A percentile compares a stretch with the other conserved stretches of the same genome.
Conservation (phyloP, 164 flowering plant genomes). For the Akebia trifoliata region DNA sequence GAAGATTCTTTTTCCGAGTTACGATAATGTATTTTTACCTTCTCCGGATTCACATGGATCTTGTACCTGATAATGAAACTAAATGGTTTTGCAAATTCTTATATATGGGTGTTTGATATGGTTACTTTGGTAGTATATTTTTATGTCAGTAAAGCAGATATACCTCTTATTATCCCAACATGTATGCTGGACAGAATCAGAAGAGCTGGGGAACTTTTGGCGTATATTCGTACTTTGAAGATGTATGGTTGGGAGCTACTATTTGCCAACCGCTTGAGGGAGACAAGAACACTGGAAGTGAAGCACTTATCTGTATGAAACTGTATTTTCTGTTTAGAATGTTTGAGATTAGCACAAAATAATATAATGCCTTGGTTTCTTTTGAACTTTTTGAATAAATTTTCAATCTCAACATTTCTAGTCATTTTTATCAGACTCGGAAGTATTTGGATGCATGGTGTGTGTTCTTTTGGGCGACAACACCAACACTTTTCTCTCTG, state of each 20-base stretch:
- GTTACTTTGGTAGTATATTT: no score
- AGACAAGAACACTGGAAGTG: slow-evolving; percentile 81
- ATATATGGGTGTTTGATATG: no score
- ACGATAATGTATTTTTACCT: no score
- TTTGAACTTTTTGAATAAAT: no score
- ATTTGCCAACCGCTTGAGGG: slow-evolving; percentile 67
- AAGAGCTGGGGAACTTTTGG: slow-evolving; percentile 77
- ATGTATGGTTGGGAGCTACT: slow-evolving; percentile 94
- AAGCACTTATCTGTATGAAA: slow-evolving; percentile 65
- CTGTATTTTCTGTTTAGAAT: not conserved
- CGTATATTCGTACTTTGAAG: slow-evolving; percentile 78
- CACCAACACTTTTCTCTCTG: slow-evolving; percentile 91
- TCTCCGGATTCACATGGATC: no score
- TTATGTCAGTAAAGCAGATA: no score
- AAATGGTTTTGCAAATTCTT: no score
- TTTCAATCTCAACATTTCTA: slow-evolving; percentile 1
- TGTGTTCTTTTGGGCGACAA: slow-evolving; percentile 99
- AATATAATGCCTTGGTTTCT: slow-evolving; percentile 4
- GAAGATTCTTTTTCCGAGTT: no score
- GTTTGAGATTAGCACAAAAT: not conserved
- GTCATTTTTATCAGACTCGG: slow-evolving; percentile 51
- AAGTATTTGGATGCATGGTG: slow-evolving; percentile 99
- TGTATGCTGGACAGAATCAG: slow-evolving; percentile 53
- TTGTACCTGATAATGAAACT: no score
- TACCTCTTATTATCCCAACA: not conserved